Conservation (phyloP, 1,139 yeast genomes). For the Pichia terricola region DNA sequence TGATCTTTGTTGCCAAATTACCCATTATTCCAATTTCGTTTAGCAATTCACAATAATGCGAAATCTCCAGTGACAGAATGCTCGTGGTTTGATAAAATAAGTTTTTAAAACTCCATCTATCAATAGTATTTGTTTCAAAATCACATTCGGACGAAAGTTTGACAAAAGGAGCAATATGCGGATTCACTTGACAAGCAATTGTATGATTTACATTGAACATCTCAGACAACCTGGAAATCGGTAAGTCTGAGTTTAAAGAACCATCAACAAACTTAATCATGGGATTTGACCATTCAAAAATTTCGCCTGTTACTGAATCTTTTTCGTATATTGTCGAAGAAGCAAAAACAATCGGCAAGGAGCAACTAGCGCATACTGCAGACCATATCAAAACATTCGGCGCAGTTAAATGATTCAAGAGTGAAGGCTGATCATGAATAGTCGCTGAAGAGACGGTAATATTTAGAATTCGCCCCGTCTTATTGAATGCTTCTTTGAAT, state of each 20-base stretch:
- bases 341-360: conserved; percentile 86
- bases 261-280: conserved; percentile 88
- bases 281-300: conserved; percentile 76
- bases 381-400: conserved; percentile 85
- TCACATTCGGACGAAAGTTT: conserved; percentile 50
- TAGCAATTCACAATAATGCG: conserved; percentile 65
- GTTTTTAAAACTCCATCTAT: conserved; percentile 52
- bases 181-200: conserved; percentile 93
- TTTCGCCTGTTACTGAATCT: conserved; percentile 57
- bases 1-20: conserved; percentile 60
- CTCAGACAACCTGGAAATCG: conserved; percentile 80
- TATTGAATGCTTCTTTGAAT: conserved; percentile 48
- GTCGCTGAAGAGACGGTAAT: conserved; percentile 75
- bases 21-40: conserved; percentile 70
- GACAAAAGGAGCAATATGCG: conserved; percentile 86
- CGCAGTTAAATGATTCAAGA: conserved; percentile 83
- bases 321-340: conserved; percentile 81
- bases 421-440: conserved; percentile 66
- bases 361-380: conserved; percentile 95
- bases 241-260: conserved; percentile 88
- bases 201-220: conserved; percentile 96
- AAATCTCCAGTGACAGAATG: conserved; percentile 57
- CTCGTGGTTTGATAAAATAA: conserved; percentile 47
- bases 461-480: conserved; percentile 49
- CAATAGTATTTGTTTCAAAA: conserved; percentile 37